Evolutionary conservation across 805 yeast genomes (phyloP), one percentile per base, ranked within the genome.

Genomic region (Candida nemodendra): DNA sequence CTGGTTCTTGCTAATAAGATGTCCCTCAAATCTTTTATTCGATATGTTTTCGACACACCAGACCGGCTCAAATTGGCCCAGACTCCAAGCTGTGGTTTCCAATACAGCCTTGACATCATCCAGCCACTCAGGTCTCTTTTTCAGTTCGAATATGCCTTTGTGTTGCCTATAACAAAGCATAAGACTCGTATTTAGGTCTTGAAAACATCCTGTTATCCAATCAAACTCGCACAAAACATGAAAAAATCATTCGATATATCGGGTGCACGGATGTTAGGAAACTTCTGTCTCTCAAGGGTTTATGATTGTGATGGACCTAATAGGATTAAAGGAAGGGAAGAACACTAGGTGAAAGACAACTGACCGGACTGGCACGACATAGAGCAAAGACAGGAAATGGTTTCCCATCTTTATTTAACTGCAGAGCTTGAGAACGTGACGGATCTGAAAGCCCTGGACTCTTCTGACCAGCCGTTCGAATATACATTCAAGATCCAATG

Each of bases 401-500:
- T 50, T 7, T 44, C 47, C 14, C 48, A 45, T 30, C 50, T 69
- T 17, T 54, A 49, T n/a, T 39, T 69, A 6, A 52, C 53, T 6
- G 73, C 72, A 4, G 62, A 57, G 12, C 41, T 69, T 9, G 55
- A 48, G 32, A 65, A 65, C 12, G 61, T 69, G 22, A 61, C 68
- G 0, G 56, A 54, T 14, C 43, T 56, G 8, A 63, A 64, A 31
- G 84, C 91, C 3, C 60, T 68, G 3, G 96, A 91, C 53, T 60
- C 78, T 0, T 66, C 71, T 2, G 68, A 65, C 9, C 49, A 63
- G 1, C 91, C 93, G 0, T 88, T 79, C 51, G 88, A 83, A 48
- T 91, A 82, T 61, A 72, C 83, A 1, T 87, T 91, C 64, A 72
- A 68, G 39, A 70, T 89, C 12, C 74, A 74, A 50, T 91, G 99